Evolutionary conservation across 148 eudicot genomes (phyloP).

Genomic region (Silene conica): DNA sequence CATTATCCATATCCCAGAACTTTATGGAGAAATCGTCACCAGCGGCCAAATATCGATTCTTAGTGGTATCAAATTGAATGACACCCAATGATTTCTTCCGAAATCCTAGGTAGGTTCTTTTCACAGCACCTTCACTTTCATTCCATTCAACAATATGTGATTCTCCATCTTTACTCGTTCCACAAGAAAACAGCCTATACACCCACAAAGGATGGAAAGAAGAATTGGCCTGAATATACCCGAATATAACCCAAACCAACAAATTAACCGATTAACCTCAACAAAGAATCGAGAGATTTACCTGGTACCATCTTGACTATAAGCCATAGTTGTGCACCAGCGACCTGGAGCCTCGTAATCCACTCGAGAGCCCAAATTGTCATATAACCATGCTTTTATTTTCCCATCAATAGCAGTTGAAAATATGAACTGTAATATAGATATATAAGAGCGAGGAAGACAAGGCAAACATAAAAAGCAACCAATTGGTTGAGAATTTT

Average conservation of each 20-base stretch:
- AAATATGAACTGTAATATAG: slow-evolving; percentile 59
- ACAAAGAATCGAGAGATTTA: slow-evolving; percentile 23
- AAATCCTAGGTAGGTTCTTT: slow-evolving; percentile 71
- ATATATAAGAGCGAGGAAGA: slow-evolving; percentile 19
- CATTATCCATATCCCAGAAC: slow-evolving; percentile 91
- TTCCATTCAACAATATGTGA: slow-evolving; percentile 94
- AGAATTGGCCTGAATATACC: slow-evolving; percentile 9
- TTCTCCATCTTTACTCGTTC: slow-evolving; percentile 82
- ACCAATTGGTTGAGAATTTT: background rate
- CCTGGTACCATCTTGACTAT: slow-evolving; percentile 91
- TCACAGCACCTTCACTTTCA: slow-evolving; percentile 80
- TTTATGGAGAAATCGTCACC: slow-evolving; percentile 79
- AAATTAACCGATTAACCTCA: background rate
- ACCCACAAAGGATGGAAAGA: slow-evolving; percentile 12
- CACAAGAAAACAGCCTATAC: slow-evolving; percentile 80
- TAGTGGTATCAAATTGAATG: slow-evolving; percentile 76
- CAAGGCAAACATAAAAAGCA: background rate
- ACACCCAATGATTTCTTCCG: slow-evolving; percentile 64
- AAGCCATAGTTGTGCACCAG: slow-evolving; percentile 88
- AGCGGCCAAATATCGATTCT: slow-evolving; percentile 69
- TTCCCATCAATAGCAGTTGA: slow-evolving; percentile 87
- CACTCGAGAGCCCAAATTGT: slow-evolving; percentile 76
- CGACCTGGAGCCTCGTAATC: slow-evolving; percentile 89
- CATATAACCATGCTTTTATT: slow-evolving; percentile 92
- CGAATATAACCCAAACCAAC: slow-evolving; percentile 5